Evolutionary conservation across 2,329 filamentous ascomycete genomes (phyloP).

Genomic region (Penicillium carneum): DNA sequence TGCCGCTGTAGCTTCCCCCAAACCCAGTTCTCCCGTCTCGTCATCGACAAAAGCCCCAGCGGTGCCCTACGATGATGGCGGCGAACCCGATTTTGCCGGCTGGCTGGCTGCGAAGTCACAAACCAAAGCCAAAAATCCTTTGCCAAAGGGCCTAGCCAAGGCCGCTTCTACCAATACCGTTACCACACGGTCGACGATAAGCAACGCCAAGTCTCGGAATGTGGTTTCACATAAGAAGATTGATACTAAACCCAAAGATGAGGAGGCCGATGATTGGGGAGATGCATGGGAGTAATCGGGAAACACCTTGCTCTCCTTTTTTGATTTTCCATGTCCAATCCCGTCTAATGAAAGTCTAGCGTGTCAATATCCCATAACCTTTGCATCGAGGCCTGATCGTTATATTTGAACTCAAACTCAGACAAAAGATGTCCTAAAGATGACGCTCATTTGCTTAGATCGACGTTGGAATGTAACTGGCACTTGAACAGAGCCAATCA

Average conservation of each 20-base stretch:
- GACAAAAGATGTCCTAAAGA: neutral
- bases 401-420: no score
- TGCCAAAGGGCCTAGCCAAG: slow-evolving; percentile 86
- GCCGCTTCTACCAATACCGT: slow-evolving; percentile 48
- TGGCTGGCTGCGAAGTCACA: slow-evolving; percentile 88
- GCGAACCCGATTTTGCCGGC: slow-evolving; percentile 92
- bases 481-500: neutral
- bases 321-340: neutral
- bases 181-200: slow-evolving; percentile 50
- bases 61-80: slow-evolving; percentile 77
- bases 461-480: neutral
- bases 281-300: slow-evolving; percentile 56
- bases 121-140: slow-evolving; percentile 72
- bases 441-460: neutral
- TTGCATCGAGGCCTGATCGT: neutral
- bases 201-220: slow-evolving; percentile 57
- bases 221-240: slow-evolving; percentile 68
- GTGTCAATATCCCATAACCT: neutral
- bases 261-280: slow-evolving; percentile 56
- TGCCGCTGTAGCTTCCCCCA: slow-evolving; percentile 43
- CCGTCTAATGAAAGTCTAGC: slow-evolving; percentile 1
- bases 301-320: neutral
- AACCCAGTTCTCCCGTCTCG: slow-evolving; percentile 37
- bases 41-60: slow-evolving; percentile 45
- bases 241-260: slow-evolving; percentile 66